Conservation (phyloP, 768 basidiomycete species). For the Mycena sanguinolenta region DNA sequence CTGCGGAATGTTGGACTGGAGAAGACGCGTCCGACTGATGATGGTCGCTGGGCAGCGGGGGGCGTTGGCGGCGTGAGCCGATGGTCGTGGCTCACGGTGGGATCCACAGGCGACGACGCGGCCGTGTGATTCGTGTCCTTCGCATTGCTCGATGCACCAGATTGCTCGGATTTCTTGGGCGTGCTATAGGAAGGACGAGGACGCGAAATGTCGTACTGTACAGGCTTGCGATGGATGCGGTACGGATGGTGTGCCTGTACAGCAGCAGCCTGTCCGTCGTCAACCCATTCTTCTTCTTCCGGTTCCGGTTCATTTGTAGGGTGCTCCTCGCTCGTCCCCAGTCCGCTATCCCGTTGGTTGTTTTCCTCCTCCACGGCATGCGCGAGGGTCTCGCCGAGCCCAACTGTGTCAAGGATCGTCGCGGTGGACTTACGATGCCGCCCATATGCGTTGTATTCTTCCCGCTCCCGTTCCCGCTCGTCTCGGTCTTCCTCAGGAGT, state of each 20-base stretch:
- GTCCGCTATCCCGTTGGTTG: slow-evolving; percentile 56
- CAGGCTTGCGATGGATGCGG: slow-evolving; percentile 46
- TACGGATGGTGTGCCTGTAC: slow-evolving; percentile 32
- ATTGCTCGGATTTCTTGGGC: slow-evolving; percentile 35
- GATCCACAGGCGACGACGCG: slow-evolving; percentile 39
- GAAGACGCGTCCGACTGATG: slow-evolving; percentile 42
- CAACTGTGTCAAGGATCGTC: slow-evolving; percentile 64
- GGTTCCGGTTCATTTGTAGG: slow-evolving; percentile 11
- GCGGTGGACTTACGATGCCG: slow-evolving; percentile 35
- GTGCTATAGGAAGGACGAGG: slow-evolving; percentile 43
- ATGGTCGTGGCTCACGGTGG: slow-evolving; percentile 30
- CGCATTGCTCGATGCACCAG: slow-evolving; percentile 16
- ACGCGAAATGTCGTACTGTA: slow-evolving; percentile 53
- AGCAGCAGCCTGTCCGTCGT: slow-evolving; percentile 31
- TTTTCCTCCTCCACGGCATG: slow-evolving; percentile 52
- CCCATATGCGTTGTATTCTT: neutral
- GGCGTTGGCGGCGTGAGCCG: slow-evolving; percentile 34
- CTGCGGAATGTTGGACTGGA: slow-evolving; percentile 40
- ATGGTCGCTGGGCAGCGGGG: slow-evolving; percentile 29
- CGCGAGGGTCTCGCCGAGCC: slow-evolving; percentile 74
- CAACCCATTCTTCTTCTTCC: slow-evolving; percentile 16
- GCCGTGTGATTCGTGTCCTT: slow-evolving; percentile 39
- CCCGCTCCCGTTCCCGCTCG: neutral
- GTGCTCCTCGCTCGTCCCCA: slow-evolving; percentile 62
- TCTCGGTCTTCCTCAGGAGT: slow-evolving; percentile 27